Base-by-base conservation (phyloP, 495 filamentous ascomycete species). In the Bryoglossum gracile region DNA sequence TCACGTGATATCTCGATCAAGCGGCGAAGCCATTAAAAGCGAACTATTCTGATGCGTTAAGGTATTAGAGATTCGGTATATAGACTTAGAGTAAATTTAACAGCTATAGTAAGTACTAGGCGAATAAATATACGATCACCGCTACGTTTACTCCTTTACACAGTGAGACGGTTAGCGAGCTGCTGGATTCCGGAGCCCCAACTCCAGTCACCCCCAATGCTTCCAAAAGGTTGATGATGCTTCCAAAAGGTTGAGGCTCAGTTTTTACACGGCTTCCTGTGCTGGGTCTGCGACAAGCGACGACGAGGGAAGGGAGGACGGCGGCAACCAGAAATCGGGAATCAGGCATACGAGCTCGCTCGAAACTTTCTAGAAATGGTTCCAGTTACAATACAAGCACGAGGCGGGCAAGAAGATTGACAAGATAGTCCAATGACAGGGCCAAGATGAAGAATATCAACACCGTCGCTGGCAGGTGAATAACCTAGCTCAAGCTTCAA, bases 331-430 rank as follows among this genome's bases (percentile, higher is more conserved):
- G n/a, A n/a, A n/a, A n/a, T n/a, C n/a, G 18, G 62, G 60, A 25
- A 60, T 67, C 21, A 60, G 58, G 46, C 54, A 49, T 41, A 66
- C 63, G 46, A 66, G 60, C 57, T 60, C 58, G 19, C 50, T 70
- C 35, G 58, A 68, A 43, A 50, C 47, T 46, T 70, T 67, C 42
- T 70, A 46, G 66, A 70, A 70, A 51, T 65, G 53, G 57, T 69
- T 53, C 58, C 51, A 60, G 51, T 55, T 68, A 16, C 46, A 63
- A 21, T 45, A 68, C 60, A 33, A 75, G 70, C 57, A 77, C 74
- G 35, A 78, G 68, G 14, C 60, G 60, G 13, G 76, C 74, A 19
- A 78, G 72, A 45, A 78, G 68, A 58, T 70, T 70, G 74, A 80
- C 75, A 60, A 68, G 18, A 55, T 55, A 41, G 37, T 53, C 22